A percentile compares a stretch with the other conserved stretches of the same genome.
These are phyloP conservation scores for Colletotrichum gigasporum DNA, from an alignment of 2,329 filamentous ascomycete species.

Conservation along the genomic window DNA sequence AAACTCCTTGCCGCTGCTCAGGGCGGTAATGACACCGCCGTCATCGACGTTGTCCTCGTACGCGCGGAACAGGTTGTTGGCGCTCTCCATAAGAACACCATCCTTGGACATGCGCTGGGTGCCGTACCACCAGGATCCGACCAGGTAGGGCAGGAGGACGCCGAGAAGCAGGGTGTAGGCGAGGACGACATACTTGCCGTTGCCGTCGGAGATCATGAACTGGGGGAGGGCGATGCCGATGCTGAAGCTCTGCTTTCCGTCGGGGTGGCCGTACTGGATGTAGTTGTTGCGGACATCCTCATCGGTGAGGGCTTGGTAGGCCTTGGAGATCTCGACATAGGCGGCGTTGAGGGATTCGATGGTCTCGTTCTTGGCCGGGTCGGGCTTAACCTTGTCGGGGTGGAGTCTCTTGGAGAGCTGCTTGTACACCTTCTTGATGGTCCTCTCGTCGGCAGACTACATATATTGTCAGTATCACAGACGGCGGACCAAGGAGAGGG, in stretches of 20 bases:
- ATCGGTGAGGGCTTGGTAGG: conserved; percentile 96
- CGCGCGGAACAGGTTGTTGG: conserved; percentile 93
- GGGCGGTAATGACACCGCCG: conserved; percentile 79
- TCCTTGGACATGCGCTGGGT: conserved; percentile 94
- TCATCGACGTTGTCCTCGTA: conserved; percentile 87
- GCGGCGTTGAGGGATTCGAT: conserved; percentile 82
- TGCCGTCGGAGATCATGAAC: conserved; percentile 91
- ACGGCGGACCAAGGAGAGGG: not conserved
- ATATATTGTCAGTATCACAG: conserved; percentile 16
- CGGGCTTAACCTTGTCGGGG: conserved; percentile 90
- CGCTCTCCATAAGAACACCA: conserved; percentile 90
- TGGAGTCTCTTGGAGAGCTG: conserved; percentile 86
- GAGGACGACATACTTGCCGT: conserved; percentile 93
- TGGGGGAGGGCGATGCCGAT: conserved; percentile 96
- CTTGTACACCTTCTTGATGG: conserved; percentile 93
- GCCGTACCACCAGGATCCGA: conserved; percentile 99
- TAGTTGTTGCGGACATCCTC: conserved; percentile 98
- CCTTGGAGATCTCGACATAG: conserved; percentile 96
- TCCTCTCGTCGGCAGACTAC: conserved; percentile 80
- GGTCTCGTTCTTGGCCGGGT: conserved; percentile 89
- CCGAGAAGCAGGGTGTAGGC: conserved; percentile 90
- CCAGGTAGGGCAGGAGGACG: conserved; percentile 89
- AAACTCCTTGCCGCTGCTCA: conserved; percentile 90
- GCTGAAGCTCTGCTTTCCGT: conserved; percentile 97
- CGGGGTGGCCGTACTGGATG: conserved; percentile 93